Evolutionary conservation across 2,329 filamentous ascomycete genomes (phyloP), one percentile per base, ranked within the genome.

Genomic region (Coniochaeta sp.): DNA sequence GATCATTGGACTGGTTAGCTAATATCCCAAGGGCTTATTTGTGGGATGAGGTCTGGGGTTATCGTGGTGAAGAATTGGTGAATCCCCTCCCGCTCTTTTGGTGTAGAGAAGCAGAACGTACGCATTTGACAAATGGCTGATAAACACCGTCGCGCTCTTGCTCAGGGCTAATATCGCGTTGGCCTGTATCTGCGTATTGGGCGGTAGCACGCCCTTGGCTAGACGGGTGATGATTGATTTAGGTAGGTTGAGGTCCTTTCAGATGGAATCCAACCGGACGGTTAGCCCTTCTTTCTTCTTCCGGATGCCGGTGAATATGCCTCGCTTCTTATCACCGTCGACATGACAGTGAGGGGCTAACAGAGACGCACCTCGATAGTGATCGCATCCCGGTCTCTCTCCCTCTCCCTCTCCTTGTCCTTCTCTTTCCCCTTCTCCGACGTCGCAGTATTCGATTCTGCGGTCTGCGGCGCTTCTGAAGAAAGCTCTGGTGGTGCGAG

Each of bases 101-200:
- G n/a, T n/a, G n/a, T n/a, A 55, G 2, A 34, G 47, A 36, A 24
- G 31, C n/a, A 2, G 1, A 22, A 80, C 88, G 59, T 81, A 93
- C 90, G 87, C 83, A 63, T 85, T 82, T 52, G 89, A 87, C 34
- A 95, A 78, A 72, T 93, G 90, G 74, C 85, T 93, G 67, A 95
- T 88, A 69, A 95, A 95, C 0, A 95, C 87, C 1, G 89, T 93
- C 8, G 90, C 88, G 73, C 89, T 89, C 75, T 93, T 93, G 65
- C 85, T 89, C 77, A 95, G 82, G 11, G 90, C 90, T 58, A 91
- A 75, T 59, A 93, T 83, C 47, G 90, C 90, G 76, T 92, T 91
- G 69, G 87, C 90, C 71, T 93, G 89, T 57, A 93, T 90, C 73
- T 91, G 89, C 6, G 90, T 93, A 70, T 92, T 92, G 6, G 89